These are phyloP conservation scores for Metschnikowia continentalis DNA, from an alignment of 805 yeast species.

Conservation along the genomic window DNA sequence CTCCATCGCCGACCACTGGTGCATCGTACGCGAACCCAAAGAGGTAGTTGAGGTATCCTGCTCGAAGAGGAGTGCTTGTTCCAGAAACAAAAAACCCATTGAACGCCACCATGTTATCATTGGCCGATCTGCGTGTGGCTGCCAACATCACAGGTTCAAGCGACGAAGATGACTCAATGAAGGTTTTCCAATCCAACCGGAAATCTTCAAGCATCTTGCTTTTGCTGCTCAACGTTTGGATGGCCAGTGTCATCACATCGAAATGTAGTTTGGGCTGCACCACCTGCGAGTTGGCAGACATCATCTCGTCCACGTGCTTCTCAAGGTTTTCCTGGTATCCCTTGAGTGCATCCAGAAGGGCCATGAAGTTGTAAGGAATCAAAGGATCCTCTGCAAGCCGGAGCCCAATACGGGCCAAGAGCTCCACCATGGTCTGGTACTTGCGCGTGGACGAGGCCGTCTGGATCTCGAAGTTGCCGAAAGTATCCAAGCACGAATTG, in stretches of 20 bases:
- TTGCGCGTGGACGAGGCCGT: conserved; percentile 55
- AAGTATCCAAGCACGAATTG: conserved; percentile 61
- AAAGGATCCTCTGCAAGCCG: conserved; percentile 71
- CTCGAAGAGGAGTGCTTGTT: conserved; percentile 45
- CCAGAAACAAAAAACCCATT: conserved; percentile 49
- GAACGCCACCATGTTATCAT: conserved; percentile 55
- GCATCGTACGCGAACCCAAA: conserved; percentile 65
- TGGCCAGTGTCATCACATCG: conserved; percentile 23
- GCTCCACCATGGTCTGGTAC: conserved; percentile 53
- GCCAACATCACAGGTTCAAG: conserved; percentile 71
- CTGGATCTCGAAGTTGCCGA: conserved; percentile 47
- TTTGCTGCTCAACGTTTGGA: conserved; percentile 23
- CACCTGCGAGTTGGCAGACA: not conserved
- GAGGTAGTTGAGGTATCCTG: conserved; percentile 63
- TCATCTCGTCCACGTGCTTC: conserved; percentile 25
- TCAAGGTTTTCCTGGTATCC: conserved; percentile 46
- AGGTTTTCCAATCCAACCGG: conserved; percentile 59
- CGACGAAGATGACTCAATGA: conserved; percentile 38
- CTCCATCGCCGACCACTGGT: conserved; percentile 35
- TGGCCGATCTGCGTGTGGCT: conserved; percentile 76
- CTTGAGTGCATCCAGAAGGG: conserved; percentile 43
- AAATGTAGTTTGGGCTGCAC: conserved; percentile 21
- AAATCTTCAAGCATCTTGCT: conserved; percentile 51
- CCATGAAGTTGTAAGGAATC: conserved; percentile 60
- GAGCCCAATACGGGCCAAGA: conserved; percentile 51